Conservation (phyloP, 441 rosid genomes). For the Rhodomyrtus psidioides region DNA sequence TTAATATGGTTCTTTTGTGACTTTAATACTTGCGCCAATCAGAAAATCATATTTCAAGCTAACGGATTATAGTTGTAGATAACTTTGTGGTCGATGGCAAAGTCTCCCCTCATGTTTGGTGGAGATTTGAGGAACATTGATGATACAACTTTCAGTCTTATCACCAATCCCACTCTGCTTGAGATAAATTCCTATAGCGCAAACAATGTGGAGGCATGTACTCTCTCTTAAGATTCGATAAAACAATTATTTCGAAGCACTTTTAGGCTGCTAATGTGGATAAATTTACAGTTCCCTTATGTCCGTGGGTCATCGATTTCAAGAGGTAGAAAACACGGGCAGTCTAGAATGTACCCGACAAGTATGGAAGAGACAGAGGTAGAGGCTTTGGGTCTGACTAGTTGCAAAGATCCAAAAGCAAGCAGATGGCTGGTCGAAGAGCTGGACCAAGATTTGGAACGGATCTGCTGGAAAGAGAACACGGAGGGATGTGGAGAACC, state of each 20-base stretch:
- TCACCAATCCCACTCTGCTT: slow-evolving; percentile 65
- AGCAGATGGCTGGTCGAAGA: slow-evolving; percentile 53
- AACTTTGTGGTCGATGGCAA: slow-evolving; percentile 93
- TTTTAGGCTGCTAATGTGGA: not conserved
- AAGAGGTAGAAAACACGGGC: slow-evolving; percentile 4
- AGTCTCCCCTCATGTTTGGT: slow-evolving; percentile 95
- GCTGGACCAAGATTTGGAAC: slow-evolving; percentile 35
- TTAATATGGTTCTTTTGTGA: not conserved
- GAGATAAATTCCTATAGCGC: slow-evolving; percentile 71
- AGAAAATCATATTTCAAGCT: not conserved
- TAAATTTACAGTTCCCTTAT: slow-evolving; percentile 53
- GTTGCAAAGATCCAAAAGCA: slow-evolving; percentile 63
- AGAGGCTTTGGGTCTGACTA: slow-evolving; percentile 46
- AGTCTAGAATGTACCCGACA: not conserved
- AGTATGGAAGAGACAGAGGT: slow-evolving; percentile 12
- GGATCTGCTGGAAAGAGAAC: slow-evolving; percentile 69
- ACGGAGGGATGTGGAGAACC: slow-evolving; percentile 21
- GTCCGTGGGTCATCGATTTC: slow-evolving; percentile 20
- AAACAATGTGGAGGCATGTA: slow-evolving; percentile 65
- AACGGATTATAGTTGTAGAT: slow-evolving; percentile 34
- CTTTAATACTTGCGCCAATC: not conserved
- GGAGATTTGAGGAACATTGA: slow-evolving; percentile 85
- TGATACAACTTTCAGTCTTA: slow-evolving; percentile 45
- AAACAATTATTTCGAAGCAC: not conserved
- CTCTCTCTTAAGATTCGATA: not conserved